These are phyloP conservation scores for Kwoniella dejecticola DNA, from an alignment of 768 basidiomycete genomes.

Conservation along the genomic window DNA sequence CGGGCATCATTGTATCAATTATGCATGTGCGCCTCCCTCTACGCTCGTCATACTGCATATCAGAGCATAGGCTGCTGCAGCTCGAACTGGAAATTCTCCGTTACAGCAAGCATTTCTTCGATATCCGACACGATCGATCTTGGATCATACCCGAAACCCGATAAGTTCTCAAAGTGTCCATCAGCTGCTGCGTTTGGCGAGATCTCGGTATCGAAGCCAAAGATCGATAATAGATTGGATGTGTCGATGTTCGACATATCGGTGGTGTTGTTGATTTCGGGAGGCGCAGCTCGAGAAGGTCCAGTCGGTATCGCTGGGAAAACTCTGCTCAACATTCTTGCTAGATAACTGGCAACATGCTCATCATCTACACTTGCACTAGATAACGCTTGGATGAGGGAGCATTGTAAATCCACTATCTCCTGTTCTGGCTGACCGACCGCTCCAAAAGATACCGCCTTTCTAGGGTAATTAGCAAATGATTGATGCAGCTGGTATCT, in stretches of 20 bases:
- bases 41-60: background rate
- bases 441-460: slow-evolving; percentile 5
- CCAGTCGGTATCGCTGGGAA: slow-evolving; percentile 1
- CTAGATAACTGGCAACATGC: slow-evolving; percentile 3
- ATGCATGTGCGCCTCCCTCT: no score
- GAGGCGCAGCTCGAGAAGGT: background rate
- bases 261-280: background rate
- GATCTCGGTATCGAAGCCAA: background rate
- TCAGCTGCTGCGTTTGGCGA: background rate
- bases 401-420: background rate
- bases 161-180: background rate
- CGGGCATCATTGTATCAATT: no score
- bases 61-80: background rate
- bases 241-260: background rate
- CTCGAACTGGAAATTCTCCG: background rate
- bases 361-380: slow-evolving; percentile 4
- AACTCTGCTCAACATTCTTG: background rate
- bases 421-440: slow-evolving; percentile 8
- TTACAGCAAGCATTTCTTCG: background rate
- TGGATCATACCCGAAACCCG: slow-evolving; percentile 10
- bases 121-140: slow-evolving; percentile 7
- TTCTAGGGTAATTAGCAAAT: background rate
- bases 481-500: background rate
- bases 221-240: background rate
- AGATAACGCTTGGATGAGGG: background rate